These are phyloP conservation scores for Metahyphopichia silvanorum DNA, from an alignment of 805 yeast species.

Conservation along the genomic window DNA sequence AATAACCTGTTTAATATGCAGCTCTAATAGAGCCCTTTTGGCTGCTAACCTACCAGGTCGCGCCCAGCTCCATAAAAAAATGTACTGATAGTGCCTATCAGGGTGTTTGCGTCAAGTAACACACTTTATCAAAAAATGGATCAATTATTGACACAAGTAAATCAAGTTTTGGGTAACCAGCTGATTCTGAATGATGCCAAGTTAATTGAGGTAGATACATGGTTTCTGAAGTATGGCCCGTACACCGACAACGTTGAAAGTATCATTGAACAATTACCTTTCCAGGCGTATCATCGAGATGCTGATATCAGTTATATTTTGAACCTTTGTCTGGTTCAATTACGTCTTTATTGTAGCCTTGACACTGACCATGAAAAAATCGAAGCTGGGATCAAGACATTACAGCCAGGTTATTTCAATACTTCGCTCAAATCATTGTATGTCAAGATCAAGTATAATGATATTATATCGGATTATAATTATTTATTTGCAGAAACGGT, in stretches of 20 bases:
- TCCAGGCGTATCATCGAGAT: neutral
- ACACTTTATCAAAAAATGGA: too few relatives aligned
- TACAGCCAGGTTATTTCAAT: too few relatives aligned
- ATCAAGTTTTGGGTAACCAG: too few relatives aligned
- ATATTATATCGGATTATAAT: conserved; percentile 31
- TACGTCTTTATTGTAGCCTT: neutral
- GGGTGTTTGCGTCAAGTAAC: too few relatives aligned
- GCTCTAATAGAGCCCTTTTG: too few relatives aligned
- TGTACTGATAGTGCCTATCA: too few relatives aligned
- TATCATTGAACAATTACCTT: conserved; percentile 1
- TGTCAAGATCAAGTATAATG: conserved; percentile 24
- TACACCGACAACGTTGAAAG: neutral
- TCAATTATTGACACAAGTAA: too few relatives aligned
- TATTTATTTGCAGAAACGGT: conserved; percentile 10
- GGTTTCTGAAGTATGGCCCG: neutral
- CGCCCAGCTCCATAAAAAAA: too few relatives aligned
- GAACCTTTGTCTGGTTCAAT: conserved; percentile 1
- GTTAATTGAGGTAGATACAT: too few relatives aligned
- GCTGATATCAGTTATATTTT: neutral
- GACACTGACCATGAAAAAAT: neutral
- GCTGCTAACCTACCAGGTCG: too few relatives aligned
- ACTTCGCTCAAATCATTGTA: neutral
- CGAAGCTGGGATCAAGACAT: neutral
- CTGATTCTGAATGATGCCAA: too few relatives aligned
- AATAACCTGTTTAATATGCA: too few relatives aligned